Evolutionary conservation across 2,329 filamentous ascomycete species (phyloP), one percentile per base, ranked within the genome.

Genomic region (Penicillium sp.): DNA sequence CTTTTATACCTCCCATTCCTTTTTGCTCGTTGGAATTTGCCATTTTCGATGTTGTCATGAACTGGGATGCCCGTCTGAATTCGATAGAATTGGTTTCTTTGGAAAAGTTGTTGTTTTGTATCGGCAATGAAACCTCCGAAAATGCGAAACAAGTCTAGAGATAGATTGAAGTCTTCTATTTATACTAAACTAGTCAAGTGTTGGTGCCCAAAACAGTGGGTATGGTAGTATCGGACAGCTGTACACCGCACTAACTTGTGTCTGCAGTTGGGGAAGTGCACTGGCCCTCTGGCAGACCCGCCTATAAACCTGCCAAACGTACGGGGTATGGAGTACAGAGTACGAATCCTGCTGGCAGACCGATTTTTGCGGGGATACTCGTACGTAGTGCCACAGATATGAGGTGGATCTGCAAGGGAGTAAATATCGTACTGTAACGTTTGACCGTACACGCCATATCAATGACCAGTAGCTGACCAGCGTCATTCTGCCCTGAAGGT

Each of bases 21-120:
- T 29, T 23, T 39, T 53, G 53, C 41, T 40, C 44, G 53, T 36
- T 64, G 39, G 57, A 51, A 8, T 57, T 59, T 54, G 39, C 19
- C 29, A 50, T 43, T 49, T 59, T 31, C 29, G 50, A 46, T 57
- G 34, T 43, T 53, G 36, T 57, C 40, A 49, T 58, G 61, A 56
- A 58, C 33, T 60, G 58, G 60, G 58, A 58, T 57, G 58, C 40
- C 61, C 53, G 56, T 53, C 65, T 59, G 56, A 23, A 23, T 61
- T 57, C 33, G 25, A 53, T 53, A 31, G 39, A 56, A 25, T 36
- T 39, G 50, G 23, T 41, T 53, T 31, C 13, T 43, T 25, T 40
- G n/a, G 36, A 55, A 54, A 57, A 53, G 56, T 36, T 33, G 43
- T 27, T 40, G 33, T 51, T 53, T 38, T 40, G 15, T 36, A 33